Evolutionary conservation across 306 rosid species (phyloP), one percentile per base, ranked within the genome.

Genomic region (Comarum palustre): DNA sequence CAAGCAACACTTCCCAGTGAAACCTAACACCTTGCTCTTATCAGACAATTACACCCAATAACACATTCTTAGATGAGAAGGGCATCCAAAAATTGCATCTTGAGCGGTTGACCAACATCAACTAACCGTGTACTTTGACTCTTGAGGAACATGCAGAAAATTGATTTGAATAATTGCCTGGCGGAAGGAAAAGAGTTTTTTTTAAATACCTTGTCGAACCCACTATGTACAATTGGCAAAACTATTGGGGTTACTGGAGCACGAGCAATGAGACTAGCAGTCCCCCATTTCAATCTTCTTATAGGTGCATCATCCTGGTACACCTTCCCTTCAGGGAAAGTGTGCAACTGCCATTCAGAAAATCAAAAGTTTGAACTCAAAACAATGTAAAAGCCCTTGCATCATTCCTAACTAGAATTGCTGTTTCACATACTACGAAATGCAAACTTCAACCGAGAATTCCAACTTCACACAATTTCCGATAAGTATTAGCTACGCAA

Each of bases 261-360:
- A 57, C 97, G 97, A 69, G 76, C 96, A 78, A 94, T 90, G 78
- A 91, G 96, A 79, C 99, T 94, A 62, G 97, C 96, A 34, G 96
- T 90, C 75, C 99, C 97, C 96, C 97, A 94, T 78, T 94, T 94
- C 84, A 91, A 75, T 70, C 95, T 86, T 51, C 86, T 82, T 48
- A 89, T 89, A 52, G 97, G 96, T 63, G 73, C 86, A 79, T 90
- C 97, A 59, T 87, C 99, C 83, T 89, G 97, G 71, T 42, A 24
- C 51, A 94, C 96, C 77, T 89, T 89, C 68, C 97, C 97, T 82
- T 94, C 96, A 12, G 96, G 99, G 81, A 94, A 94, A n/a, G 97
- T 88, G 80, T 94, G 97, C 66, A 94, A 70, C 97, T 93, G 83
- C 72, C 61, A 66, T 64, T 25, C 75, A 69, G 25, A 68, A 46